These are phyloP conservation scores for Suillus weaverae DNA, from an alignment of 768 basidiomycete genomes.

Conservation along the genomic window DNA sequence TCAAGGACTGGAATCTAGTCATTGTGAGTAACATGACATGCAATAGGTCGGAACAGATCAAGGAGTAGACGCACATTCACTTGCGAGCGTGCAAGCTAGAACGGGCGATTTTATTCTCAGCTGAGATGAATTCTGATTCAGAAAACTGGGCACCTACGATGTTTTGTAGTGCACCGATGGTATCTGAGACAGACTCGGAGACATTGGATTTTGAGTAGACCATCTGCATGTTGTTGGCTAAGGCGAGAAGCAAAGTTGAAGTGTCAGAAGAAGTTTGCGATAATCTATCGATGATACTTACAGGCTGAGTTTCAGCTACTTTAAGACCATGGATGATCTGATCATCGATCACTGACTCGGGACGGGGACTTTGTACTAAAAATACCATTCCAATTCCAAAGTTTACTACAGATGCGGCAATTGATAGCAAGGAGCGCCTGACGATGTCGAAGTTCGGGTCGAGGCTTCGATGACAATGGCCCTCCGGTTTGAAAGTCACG, in stretches of 20 bases:
- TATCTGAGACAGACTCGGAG: not conserved
- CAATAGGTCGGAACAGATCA: not conserved
- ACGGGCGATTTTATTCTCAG: not conserved
- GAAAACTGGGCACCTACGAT: not conserved
- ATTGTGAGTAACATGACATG: not conserved
- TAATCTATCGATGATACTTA: not conserved
- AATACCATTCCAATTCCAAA: too few species aligned
- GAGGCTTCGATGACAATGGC: too few species aligned
- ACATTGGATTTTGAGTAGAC: not conserved
- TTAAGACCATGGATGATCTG: not conserved
- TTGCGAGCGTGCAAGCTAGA: not conserved
- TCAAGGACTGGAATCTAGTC: conserved; percentile 18
- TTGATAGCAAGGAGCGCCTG: too few species aligned
- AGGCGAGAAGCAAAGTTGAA: not conserved
- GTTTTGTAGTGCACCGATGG: not conserved
- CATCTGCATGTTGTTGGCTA: not conserved
- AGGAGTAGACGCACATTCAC: not conserved
- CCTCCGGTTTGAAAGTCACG: too few species aligned
- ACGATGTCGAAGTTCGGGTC: too few species aligned
- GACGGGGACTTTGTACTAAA: too few species aligned
- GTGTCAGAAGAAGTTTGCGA: not conserved
- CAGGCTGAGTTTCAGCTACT: too few species aligned
- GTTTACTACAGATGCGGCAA: too few species aligned
- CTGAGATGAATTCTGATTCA: not conserved
- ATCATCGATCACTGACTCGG: not conserved